Conservation (phyloP, 257 asterid species). For the Solanum paucissectum region DNA sequence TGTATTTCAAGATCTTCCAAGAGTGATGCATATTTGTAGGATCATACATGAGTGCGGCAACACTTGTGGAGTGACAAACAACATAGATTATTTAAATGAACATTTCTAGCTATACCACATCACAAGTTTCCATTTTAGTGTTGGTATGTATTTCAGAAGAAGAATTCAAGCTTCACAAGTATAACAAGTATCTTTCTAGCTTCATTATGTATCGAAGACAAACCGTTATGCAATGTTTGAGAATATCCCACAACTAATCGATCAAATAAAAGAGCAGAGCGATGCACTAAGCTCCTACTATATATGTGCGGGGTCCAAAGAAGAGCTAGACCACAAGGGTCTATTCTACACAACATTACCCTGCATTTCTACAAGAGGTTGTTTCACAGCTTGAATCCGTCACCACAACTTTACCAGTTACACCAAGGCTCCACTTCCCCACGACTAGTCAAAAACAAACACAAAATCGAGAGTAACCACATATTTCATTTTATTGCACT, state of each 20-base stretch:
- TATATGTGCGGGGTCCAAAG: neutral
- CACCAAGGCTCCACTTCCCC: neutral
- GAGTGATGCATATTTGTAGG: neutral
- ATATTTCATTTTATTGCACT: neutral
- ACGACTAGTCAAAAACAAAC: neutral
- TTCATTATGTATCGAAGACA: neutral
- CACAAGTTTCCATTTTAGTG: slow-evolving; percentile 5
- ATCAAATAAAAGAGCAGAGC: neutral
- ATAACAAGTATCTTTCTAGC: neutral
- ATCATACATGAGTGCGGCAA: neutral
- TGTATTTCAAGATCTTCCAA: neutral
- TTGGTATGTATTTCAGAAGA: neutral
- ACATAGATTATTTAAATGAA: no score
- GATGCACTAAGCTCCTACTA: neutral
- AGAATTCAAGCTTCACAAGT: neutral
- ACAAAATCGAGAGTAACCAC: neutral
- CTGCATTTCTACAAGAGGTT: neutral
- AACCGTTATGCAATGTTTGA: neutral
- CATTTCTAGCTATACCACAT: neutral
- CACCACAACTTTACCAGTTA: neutral
- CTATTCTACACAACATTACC: neutral
- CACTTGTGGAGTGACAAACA: neutral
- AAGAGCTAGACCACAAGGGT: neutral
- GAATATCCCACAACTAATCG: neutral
- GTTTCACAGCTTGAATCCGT: neutral